Evolutionary conservation across 176 grass and related monocot genomes (phyloP).

Genomic region (Carex cristatella): DNA sequence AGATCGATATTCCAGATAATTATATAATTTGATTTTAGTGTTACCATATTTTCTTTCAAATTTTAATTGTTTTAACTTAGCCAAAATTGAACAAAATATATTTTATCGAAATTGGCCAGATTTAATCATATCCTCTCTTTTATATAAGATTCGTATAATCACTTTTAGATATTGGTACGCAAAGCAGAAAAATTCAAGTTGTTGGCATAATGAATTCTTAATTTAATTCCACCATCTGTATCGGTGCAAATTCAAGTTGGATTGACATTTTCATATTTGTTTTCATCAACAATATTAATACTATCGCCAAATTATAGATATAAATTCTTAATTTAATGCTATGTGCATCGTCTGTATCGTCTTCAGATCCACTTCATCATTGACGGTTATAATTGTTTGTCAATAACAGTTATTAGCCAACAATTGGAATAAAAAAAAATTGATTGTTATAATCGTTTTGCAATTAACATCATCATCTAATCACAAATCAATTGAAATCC

Average conservation of each 20-base stretch:
- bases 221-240: background rate
- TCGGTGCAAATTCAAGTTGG: background rate
- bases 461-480: background rate
- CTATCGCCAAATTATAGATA: background rate
- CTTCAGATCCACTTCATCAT: background rate
- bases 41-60: too few relatives aligned
- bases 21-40: too few relatives aligned
- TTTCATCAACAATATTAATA: background rate
- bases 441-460: background rate
- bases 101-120: background rate
- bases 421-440: too few relatives aligned
- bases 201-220: background rate
- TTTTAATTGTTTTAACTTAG: too few relatives aligned
- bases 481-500: background rate
- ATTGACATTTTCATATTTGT: background rate
- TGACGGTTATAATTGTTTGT: background rate
- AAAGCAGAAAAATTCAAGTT: background rate
- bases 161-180: background rate
- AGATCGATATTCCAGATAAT: too few relatives aligned
- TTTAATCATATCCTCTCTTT: background rate
- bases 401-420: background rate
- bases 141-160: background rate
- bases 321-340: conserved; percentile 11
- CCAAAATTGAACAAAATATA: background rate
- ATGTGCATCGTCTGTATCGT: background rate